A percentile compares a stretch with the other conserved stretches of the same genome.
Conservation (phyloP, 2,329 filamentous ascomycete species). For the Mollisiaceae sp. region DNA sequence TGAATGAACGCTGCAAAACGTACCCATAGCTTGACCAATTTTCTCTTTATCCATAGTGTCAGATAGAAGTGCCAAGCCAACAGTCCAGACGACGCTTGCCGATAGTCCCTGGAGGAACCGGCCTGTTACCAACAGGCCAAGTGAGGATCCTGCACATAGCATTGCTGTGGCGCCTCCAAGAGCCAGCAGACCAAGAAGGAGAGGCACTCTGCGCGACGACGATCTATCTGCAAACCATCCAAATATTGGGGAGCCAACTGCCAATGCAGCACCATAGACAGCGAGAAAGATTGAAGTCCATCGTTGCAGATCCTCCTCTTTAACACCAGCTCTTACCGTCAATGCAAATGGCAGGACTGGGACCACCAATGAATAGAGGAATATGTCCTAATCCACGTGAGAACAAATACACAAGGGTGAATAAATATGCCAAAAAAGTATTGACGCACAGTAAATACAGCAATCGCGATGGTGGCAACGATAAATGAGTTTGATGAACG, state of each 20-base stretch:
- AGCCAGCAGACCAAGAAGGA: constrained; percentile 62
- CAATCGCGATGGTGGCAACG: constrained; percentile 34
- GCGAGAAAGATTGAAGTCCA: constrained; percentile 77
- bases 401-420: background rate
- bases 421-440: background rate
- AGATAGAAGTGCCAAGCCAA: constrained; percentile 71
- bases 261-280: constrained; percentile 70
- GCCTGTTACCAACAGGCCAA: constrained; percentile 65
- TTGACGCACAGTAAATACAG: constrained; percentile 35
- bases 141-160: constrained; percentile 66
- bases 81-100: constrained; percentile 75
- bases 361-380: constrained; percentile 67
- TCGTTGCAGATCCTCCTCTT: constrained; percentile 59
- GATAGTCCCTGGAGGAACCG: constrained; percentile 71
- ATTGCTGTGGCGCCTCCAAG: constrained; percentile 62
- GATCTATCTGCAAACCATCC: constrained; percentile 67
- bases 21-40: constrained; percentile 37
- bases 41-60: constrained; percentile 63
- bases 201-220: constrained; percentile 63
- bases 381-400: constrained; percentile 53
- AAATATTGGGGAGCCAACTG: constrained; percentile 53
- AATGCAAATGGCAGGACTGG: constrained; percentile 75
- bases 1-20: background rate
- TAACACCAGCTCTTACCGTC: constrained; percentile 57
- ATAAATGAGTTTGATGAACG: constrained; percentile 38